Evolutionary conservation across 2,329 filamentous ascomycete genomes (phyloP).

Genomic region (Fusarium brachygibbosum): DNA sequence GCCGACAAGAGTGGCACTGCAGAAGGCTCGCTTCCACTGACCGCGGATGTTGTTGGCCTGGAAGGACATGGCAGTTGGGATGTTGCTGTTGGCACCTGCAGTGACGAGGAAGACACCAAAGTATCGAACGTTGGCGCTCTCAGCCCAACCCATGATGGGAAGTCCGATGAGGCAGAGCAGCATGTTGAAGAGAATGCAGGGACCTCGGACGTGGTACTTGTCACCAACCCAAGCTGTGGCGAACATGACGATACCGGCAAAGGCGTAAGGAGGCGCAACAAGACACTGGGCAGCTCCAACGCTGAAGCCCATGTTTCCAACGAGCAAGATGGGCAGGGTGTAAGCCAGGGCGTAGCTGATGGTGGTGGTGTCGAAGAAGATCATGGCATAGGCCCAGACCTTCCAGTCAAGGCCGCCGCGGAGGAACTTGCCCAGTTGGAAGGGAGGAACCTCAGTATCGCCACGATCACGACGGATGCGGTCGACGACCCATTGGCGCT

Average conservation of each 20-base stretch:
- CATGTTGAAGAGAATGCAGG: constrained; percentile 75
- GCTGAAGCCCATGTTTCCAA: constrained; percentile 72
- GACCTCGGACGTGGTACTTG: constrained; percentile 74
- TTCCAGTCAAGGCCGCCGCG: constrained; percentile 64
- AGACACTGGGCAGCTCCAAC: constrained; percentile 77
- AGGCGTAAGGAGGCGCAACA: constrained; percentile 76
- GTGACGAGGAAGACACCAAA: constrained; percentile 83
- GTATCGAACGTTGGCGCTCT: constrained; percentile 70
- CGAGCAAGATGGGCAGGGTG: constrained; percentile 82
- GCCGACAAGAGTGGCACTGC: constrained; percentile 80
- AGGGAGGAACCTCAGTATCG: constrained; percentile 67
- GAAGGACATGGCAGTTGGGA: constrained; percentile 81
- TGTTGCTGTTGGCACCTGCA: constrained; percentile 81
- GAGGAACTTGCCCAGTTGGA: constrained; percentile 64
- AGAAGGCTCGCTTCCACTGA: constrained; percentile 89
- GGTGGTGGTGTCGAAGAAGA: constrained; percentile 76
- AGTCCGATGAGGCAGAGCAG: constrained; percentile 76
- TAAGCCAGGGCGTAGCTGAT: constrained; percentile 82
- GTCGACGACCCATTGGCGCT: constrained; percentile 66
- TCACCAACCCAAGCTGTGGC: constrained; percentile 74
- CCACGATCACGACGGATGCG: constrained; percentile 70
- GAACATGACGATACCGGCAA: constrained; percentile 75
- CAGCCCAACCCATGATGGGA: constrained; percentile 78
- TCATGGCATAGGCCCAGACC: constrained; percentile 72
- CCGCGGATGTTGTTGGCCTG: constrained; percentile 91